Percentiles rank a stretch among this genome's conserved stretches.
Conservation (phyloP, 164 flowering plant species). For the Piper betle region DNA sequence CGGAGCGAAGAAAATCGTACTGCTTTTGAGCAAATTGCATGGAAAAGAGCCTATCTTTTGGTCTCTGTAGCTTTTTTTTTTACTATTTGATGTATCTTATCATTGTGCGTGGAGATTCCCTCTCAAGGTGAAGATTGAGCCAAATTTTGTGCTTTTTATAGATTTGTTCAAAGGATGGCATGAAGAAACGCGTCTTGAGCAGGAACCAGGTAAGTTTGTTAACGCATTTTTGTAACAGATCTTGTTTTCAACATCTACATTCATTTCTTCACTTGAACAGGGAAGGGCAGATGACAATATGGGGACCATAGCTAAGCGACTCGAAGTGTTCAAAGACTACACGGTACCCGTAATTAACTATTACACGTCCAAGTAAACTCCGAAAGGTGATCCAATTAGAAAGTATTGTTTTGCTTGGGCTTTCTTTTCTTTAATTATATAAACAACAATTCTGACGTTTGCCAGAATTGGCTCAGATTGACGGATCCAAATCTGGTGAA, state of each 20-base stretch:
- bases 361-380: constrained; percentile 53
- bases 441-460: background rate
- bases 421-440: background rate
- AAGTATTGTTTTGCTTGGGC: background rate
- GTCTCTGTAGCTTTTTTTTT: background rate
- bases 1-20: constrained; percentile 93
- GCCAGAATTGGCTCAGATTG: constrained; percentile 31
- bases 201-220: constrained; percentile 92
- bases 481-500: constrained; percentile 64
- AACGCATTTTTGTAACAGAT: background rate
- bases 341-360: constrained; percentile 70
- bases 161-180: constrained; percentile 85
- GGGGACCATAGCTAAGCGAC: constrained; percentile 74
- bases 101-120: background rate
- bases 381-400: constrained; percentile 46
- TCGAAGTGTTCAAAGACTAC: constrained; percentile 75
- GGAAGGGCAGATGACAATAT: constrained; percentile 91
- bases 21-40: constrained; percentile 77
- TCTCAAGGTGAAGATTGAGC: constrained; percentile 71
- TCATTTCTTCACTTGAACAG: constrained; percentile 15
- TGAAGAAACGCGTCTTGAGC: constrained; percentile 80
- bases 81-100: background rate
- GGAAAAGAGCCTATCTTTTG: constrained; percentile 10
- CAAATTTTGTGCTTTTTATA: constrained; percentile 66
- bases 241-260: too few relatives aligned